Evolutionary conservation across 305 asterid species (phyloP).

Genomic region (Fraxinus velutina): DNA sequence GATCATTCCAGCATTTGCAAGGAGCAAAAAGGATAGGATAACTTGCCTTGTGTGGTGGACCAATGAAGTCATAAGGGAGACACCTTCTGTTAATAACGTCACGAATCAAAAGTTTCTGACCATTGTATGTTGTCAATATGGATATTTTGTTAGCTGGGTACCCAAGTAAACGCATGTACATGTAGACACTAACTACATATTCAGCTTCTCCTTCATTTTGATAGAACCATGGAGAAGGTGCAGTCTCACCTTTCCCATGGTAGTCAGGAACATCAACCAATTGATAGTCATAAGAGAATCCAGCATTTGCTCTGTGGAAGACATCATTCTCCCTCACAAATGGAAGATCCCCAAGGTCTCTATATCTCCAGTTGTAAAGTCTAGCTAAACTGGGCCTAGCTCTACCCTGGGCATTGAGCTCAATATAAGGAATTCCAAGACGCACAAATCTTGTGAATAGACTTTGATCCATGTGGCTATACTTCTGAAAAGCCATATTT

Average conservation of each 20-base stretch:
- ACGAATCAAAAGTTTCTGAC: conserved; percentile 95
- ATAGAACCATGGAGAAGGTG: conserved; percentile 99
- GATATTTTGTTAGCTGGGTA: conserved; percentile 93
- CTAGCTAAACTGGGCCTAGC: conserved; percentile 93
- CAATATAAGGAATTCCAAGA: conserved; percentile 89
- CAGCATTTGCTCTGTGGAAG: conserved; percentile 77
- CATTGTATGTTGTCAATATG: conserved; percentile 91
- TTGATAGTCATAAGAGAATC: conserved; percentile 87
- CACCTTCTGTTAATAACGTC: conserved; percentile 91
- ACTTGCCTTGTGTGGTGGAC: conserved; percentile 87
- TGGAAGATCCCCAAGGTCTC: conserved; percentile 91
- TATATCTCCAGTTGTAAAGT: conserved; percentile 94
- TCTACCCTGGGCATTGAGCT: conserved; percentile 97
- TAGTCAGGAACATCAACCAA: conserved; percentile 87
- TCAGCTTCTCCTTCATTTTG: conserved; percentile 99
- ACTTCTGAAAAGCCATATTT: conserved; percentile 99
- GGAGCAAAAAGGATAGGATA: background rate
- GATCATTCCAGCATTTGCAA: conserved; percentile 9
- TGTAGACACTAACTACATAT: conserved; percentile 81
- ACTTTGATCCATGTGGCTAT: conserved; percentile 99
- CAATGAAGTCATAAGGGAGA: conserved; percentile 82
- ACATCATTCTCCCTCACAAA: conserved; percentile 56
- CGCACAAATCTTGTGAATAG: conserved; percentile 94
- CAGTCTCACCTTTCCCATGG: conserved; percentile 87
- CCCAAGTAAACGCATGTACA: conserved; percentile 94